A percentile compares a stretch with the other conserved stretches of the same genome.
phyloP scores from a whole-genome alignment of 768 basidiomycete species.

The Infundibulicybe gibba region DNA sequence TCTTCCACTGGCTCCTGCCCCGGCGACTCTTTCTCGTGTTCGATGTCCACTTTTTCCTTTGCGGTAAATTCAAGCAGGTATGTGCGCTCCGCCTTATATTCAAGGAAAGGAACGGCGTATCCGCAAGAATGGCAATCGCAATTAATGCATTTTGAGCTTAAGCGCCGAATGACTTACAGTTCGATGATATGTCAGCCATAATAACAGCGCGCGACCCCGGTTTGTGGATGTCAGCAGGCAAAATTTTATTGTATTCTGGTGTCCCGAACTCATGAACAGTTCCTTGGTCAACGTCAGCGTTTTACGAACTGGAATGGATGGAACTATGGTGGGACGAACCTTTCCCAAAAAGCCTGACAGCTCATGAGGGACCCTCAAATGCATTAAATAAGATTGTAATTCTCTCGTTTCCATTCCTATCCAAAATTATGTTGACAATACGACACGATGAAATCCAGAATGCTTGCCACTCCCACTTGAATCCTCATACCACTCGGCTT shows the following conservation, averaged over 20 bases:
- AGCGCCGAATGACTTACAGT: slow-evolving; percentile 25
- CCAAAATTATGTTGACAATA: slow-evolving; percentile 51
- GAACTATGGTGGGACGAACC: slow-evolving; percentile 28
- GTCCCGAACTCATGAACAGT: slow-evolving; percentile 42
- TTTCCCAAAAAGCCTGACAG: slow-evolving; percentile 46
- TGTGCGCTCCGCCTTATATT: slow-evolving; percentile 33
- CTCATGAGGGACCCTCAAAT: slow-evolving; percentile 46
- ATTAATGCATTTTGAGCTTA: background rate
- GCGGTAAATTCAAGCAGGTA: slow-evolving; percentile 25
- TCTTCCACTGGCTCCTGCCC: background rate
- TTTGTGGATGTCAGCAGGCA: slow-evolving; percentile 27
- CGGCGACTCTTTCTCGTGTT: background rate
- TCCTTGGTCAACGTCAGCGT: slow-evolving; percentile 19
- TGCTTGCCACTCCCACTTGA: slow-evolving; percentile 61
- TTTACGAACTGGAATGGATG: background rate
- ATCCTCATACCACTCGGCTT: slow-evolving; percentile 71
- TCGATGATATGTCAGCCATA: slow-evolving; percentile 40
- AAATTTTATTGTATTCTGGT: slow-evolving; percentile 32
- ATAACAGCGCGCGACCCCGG: slow-evolving; percentile 43
- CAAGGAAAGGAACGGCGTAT: slow-evolving; percentile 37
- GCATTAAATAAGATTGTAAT: slow-evolving; percentile 52
- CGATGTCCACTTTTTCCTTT: background rate
- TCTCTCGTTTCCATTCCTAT: slow-evolving; percentile 49
- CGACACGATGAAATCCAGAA: background rate
- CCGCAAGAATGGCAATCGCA: slow-evolving; percentile 37